phyloP scores from a whole-genome alignment of 768 basidiomycete genomes.

The Leccinum sublutescens region DNA sequence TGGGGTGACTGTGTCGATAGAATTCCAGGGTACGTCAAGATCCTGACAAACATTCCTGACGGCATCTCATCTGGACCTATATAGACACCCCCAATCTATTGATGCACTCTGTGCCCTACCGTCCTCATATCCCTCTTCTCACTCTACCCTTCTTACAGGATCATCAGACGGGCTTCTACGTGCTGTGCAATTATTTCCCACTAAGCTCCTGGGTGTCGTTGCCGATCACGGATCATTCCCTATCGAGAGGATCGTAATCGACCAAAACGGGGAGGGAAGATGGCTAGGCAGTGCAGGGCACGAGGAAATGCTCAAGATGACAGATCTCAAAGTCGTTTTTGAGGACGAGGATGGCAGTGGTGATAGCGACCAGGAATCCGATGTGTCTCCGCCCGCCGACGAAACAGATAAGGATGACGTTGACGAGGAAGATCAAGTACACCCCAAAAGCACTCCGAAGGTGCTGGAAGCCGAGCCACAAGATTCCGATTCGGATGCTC shows the following conservation, averaged over 20 bases:
- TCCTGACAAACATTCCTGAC: neutral
- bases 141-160: constrained; percentile 79
- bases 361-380: constrained; percentile 22
- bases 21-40: constrained; percentile 66
- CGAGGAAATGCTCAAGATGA: constrained; percentile 82
- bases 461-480: constrained; percentile 14
- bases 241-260: constrained; percentile 80
- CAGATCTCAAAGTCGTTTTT: constrained; percentile 79
- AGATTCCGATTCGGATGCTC: constrained; percentile 29
- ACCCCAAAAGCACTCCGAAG: neutral
- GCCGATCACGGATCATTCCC: constrained; percentile 92
- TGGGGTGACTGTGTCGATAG: constrained; percentile 94
- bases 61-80: constrained; percentile 14
- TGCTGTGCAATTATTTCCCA: constrained; percentile 84
- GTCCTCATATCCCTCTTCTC: constrained; percentile 54
- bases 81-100: constrained; percentile 86
- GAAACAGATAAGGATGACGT: constrained; percentile 19
- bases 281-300: constrained; percentile 96
- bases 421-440: constrained; percentile 12
- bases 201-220: constrained; percentile 85
- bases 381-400: constrained; percentile 26
- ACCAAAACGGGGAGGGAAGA: constrained; percentile 53
- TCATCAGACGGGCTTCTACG: constrained; percentile 91
- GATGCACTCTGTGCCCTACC: constrained; percentile 83
- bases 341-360: constrained; percentile 35